These are phyloP conservation scores for Nematocida ironsii DNA, from an alignment of 371 early-diverging fungal species.

Conservation along the genomic window DNA sequence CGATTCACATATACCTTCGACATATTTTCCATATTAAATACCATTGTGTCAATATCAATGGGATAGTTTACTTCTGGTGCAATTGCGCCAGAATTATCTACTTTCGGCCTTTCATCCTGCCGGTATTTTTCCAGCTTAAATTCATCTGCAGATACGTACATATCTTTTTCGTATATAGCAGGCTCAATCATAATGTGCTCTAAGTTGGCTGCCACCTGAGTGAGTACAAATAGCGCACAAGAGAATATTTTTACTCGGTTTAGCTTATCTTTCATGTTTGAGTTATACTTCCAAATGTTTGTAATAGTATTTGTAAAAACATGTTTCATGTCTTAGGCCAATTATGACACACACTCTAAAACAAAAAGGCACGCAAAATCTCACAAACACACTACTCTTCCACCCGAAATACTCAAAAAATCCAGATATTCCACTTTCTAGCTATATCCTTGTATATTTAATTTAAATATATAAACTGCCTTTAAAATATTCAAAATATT, in stretches of 20 bases:
- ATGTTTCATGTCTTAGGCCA: conserved; percentile 6
- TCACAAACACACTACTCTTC: too few relatives aligned
- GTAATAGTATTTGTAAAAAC: not conserved
- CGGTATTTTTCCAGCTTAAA: conserved; percentile 15
- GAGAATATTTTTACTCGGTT: not conserved
- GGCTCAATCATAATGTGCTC: conserved; percentile 7
- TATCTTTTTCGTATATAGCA: not conserved
- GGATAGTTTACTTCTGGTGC: not conserved
- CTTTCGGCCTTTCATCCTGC: not conserved
- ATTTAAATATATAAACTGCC: too few relatives aligned
- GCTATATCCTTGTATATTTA: too few relatives aligned
- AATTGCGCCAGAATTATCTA: not conserved
- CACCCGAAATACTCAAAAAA: too few relatives aligned
- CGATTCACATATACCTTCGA: not conserved
- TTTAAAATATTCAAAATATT: too few relatives aligned
- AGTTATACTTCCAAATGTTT: not conserved
- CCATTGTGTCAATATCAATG: conserved; percentile 9
- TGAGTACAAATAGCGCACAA: not conserved
- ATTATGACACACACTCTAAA: not conserved
- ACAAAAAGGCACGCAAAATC: not conserved
- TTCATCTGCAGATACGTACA: conserved; percentile 2
- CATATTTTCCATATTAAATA: not conserved
- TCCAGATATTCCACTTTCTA: too few relatives aligned
- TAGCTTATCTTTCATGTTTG: conserved; percentile 3
- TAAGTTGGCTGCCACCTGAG: not conserved